Evolutionary conservation across 768 basidiomycete species (phyloP).

Genomic region (Hortiboletus flavorubellus): DNA sequence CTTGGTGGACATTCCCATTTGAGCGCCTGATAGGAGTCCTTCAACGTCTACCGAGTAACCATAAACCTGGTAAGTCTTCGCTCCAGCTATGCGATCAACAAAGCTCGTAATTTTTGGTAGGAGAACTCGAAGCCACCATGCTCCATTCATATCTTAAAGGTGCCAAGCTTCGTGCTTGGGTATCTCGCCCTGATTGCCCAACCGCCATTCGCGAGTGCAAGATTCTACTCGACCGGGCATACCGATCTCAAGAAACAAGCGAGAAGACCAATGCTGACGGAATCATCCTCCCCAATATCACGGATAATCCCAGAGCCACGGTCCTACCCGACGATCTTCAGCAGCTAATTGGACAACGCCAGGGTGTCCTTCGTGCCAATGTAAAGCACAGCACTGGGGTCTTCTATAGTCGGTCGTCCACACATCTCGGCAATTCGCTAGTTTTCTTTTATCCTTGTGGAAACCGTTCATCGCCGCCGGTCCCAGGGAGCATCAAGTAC

Average conservation of each 20-base stretch:
- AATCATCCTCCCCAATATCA: no score
- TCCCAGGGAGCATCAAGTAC: conserved; percentile 9
- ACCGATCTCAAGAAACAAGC: background rate
- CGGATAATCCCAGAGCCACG: background rate
- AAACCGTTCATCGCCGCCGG: background rate
- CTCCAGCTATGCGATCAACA: background rate
- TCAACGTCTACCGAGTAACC: conserved; percentile 21
- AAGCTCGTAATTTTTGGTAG: background rate
- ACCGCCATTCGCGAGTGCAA: conserved; percentile 15
- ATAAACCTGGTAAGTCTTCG: conserved; percentile 9
- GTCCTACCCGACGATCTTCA: background rate
- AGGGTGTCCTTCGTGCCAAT: background rate
- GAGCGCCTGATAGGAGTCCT: conserved; percentile 23
- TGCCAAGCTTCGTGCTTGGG: conserved; percentile 16
- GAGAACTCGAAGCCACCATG: conserved; percentile 11
- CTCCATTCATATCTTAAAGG: conserved; percentile 13
- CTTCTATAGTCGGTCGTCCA: conserved; percentile 3
- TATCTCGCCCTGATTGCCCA: conserved; percentile 17
- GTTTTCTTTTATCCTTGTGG: conserved; percentile 9
- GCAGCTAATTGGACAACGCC: background rate
- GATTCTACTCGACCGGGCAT: conserved; percentile 18
- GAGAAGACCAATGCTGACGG: background rate
- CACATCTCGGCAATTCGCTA: conserved; percentile 5
- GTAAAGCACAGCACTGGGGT: background rate
- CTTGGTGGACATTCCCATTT: conserved; percentile 29